A percentile compares a stretch with the other conserved stretches of the same genome.
phyloP scores from a whole-genome alignment of 78 protist species.

The Dictyostelium purpureum region DNA sequence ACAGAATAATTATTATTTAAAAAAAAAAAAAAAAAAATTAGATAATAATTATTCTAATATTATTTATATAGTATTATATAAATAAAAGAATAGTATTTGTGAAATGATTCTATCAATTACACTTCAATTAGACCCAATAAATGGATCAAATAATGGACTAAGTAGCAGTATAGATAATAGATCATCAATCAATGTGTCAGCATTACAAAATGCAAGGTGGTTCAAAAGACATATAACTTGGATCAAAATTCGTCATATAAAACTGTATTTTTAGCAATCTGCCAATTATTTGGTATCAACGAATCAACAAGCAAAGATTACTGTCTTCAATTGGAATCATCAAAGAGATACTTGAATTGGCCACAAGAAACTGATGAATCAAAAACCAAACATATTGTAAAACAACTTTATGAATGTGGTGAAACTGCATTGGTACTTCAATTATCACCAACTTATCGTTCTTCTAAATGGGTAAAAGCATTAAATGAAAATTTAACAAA shows the following conservation, averaged over 20 bases:
- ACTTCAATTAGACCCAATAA: slow-evolving; percentile 37
- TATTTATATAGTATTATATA: too few species aligned
- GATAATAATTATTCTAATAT: too few species aligned
- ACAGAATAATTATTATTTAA: too few species aligned
- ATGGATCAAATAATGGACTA: neutral
- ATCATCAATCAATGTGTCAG: slow-evolving; percentile 22
- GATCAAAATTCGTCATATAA: slow-evolving; percentile 41
- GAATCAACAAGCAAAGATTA: neutral
- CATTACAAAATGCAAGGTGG: slow-evolving; percentile 7
- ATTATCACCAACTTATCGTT: slow-evolving; percentile 27
- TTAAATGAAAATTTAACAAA: neutral
- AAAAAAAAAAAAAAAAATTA: too few species aligned
- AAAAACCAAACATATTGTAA: slow-evolving; percentile 48
- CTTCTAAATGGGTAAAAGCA: slow-evolving; percentile 54
- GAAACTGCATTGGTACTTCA: slow-evolving; percentile 34
- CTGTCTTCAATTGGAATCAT: slow-evolving; percentile 41
- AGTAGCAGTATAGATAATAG: neutral
- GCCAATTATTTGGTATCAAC: slow-evolving; percentile 44
- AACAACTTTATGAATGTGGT: slow-evolving; percentile 46
- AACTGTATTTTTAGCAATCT: slow-evolving; percentile 65
- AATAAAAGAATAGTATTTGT: too few species aligned
- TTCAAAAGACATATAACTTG: slow-evolving; percentile 24
- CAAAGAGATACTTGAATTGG: slow-evolving; percentile 58
- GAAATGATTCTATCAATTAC: slow-evolving; percentile 55
- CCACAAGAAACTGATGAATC: slow-evolving; percentile 24